phyloP scores from a whole-genome alignment of 129 eudicot species.

The Deinandra increscens region DNA sequence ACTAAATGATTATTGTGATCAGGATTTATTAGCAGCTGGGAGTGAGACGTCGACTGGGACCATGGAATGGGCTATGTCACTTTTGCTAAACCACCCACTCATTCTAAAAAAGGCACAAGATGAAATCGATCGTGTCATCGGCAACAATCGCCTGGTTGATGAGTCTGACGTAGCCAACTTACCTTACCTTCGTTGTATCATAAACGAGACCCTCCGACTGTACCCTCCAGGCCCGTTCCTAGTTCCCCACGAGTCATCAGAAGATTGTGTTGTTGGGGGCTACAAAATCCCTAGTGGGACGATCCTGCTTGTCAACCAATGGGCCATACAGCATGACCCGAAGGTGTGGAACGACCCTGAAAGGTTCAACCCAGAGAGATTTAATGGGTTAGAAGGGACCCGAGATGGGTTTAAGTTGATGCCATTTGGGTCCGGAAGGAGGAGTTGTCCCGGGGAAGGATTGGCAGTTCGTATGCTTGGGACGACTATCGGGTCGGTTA shows the following conservation, averaged over 20 bases:
- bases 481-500: slow-evolving; percentile 31
- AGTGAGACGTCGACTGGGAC: slow-evolving; percentile 41
- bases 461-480: slow-evolving; percentile 37
- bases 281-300: too few relatives aligned
- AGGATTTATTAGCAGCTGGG: slow-evolving; percentile 40
- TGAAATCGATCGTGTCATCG: too few relatives aligned
- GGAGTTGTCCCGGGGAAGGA: slow-evolving; percentile 55
- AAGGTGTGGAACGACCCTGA: slow-evolving; percentile 33
- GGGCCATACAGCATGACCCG: slow-evolving; percentile 56
- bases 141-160: too few relatives aligned
- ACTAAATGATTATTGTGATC: too few relatives aligned
- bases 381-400: slow-evolving; percentile 32
- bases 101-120: too few relatives aligned
- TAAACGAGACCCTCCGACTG: too few relatives aligned
- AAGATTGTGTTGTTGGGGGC: too few relatives aligned
- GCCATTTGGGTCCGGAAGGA: slow-evolving; percentile 57
- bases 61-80: slow-evolving; percentile 40
- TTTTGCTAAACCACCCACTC: slow-evolving; percentile 43
- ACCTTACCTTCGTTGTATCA: too few relatives aligned
- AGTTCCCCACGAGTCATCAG: too few relatives aligned
- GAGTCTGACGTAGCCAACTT: too few relatives aligned
- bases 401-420: slow-evolving; percentile 42
- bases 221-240: too few relatives aligned
- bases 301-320: slow-evolving; percentile 36
- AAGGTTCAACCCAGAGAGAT: slow-evolving; percentile 45